Evolutionary conservation across 2,329 filamentous ascomycete genomes (phyloP).

Genomic region (Xylaria sp.): DNA sequence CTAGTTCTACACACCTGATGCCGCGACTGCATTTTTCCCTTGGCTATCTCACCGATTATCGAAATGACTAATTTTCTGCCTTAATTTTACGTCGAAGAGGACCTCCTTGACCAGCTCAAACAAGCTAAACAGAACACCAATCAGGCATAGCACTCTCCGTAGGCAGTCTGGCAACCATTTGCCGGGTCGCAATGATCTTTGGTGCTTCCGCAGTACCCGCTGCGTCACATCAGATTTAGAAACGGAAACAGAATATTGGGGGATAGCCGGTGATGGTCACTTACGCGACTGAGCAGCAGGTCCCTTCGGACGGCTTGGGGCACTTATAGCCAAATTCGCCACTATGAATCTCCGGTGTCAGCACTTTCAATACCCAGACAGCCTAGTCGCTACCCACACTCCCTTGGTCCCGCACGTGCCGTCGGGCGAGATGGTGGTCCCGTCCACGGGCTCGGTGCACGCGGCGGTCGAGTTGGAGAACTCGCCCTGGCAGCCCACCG

Average conservation of each 20-base stretch:
- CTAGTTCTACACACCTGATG: no score
- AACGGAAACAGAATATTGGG: background rate
- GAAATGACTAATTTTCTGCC: background rate
- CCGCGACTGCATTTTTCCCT: background rate
- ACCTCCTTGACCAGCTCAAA: background rate
- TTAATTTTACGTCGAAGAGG: no score
- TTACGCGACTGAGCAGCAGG: conserved; percentile 36
- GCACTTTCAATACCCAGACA: no score
- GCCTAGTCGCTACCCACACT: no score
- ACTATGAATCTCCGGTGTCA: no score
- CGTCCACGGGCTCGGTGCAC: conserved; percentile 33
- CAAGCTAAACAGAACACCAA: background rate
- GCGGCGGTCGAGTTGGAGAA: conserved; percentile 35
- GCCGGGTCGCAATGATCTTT: conserved; percentile 31
- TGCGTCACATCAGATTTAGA: conserved; percentile 11
- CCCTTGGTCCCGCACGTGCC: conserved; percentile 36
- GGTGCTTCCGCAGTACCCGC: conserved; percentile 38
- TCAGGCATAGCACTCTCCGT: conserved; percentile 28
- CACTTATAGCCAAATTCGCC: conserved; percentile 37
- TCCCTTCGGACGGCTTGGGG: conserved; percentile 21
- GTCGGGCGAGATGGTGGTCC: conserved; percentile 35
- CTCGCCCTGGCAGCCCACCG: conserved; percentile 33
- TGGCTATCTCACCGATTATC: background rate
- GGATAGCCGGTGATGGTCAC: conserved; percentile 9
- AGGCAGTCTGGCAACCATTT: conserved; percentile 34